Evolutionary conservation across 2,329 filamentous ascomycete species (phyloP), one percentile per base, ranked within the genome.

Genomic region (Coniochaeta hoffmannii): DNA sequence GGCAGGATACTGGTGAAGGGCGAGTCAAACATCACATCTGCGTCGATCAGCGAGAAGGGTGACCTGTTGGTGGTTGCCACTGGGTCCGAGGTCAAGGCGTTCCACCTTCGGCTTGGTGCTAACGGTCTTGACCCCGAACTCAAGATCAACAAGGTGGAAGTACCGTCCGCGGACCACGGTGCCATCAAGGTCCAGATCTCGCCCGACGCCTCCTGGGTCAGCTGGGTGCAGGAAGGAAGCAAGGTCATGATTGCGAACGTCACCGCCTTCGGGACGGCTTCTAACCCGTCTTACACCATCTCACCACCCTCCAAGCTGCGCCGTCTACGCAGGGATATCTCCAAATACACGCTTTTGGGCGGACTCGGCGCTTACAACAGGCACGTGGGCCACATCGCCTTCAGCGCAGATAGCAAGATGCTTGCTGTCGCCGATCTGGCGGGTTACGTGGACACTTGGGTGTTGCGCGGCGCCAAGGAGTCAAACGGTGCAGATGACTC

Each of bases 381-480:
- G 66, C 86, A 79, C 46, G 85, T 97, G 61, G 85, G 81, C 34
- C 87, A 89, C 54, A 69, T 87, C 26, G 78, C 86, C 2, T 97
- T 97, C 69, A 92, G 91, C 10, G 76, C 85, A 5, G 88, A 96
- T 67, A 90, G 89, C 66, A 84, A 81, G 61, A 82, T 96, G 59
- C 74, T 97, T 50, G 91, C 88, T 9, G 82, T 86, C 30, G 86
- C 87, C 50, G 93, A 97, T 68, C 72, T 97, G 53, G 86, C 88
- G 44, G 94, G 94, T 44, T 90, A 86, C 69, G 77, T 97, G 31
- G 92, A 97, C 66, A 90, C 87, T 17, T 99, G 92, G 89, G 73
- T 90, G 1, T 71, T 96, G 55, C 79, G 83, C 65, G 80, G 80
- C 35, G 69, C 80, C 58, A 75, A 80, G 3, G 63, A 65, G 30